Conservation (phyloP, 192 early-diverging fungal species). For the Oehlia diaphana region DNA sequence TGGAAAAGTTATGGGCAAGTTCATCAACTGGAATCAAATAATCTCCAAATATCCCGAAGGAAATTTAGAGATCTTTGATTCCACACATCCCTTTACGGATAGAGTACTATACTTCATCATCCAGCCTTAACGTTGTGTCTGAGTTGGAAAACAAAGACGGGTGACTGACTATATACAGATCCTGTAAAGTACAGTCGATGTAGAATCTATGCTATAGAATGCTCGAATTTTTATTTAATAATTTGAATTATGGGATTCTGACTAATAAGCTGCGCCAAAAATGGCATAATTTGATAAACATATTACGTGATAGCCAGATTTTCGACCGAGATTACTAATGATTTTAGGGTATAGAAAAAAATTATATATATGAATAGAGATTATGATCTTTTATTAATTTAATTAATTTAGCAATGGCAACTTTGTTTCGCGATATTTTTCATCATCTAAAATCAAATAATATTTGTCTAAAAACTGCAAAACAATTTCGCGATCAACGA, state of each 20-base stretch:
- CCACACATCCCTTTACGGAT: slow-evolving; percentile 34
- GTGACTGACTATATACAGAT: slow-evolving; percentile 40
- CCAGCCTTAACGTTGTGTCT: slow-evolving; percentile 36
- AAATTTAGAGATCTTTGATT: not conserved
- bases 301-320: not conserved
- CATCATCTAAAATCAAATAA: not conserved
- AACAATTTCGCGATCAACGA: not conserved
- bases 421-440: not conserved
- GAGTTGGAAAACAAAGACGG: slow-evolving; percentile 35
- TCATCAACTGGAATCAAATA: slow-evolving; percentile 31
- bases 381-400: too few relatives aligned
- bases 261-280: not conserved
- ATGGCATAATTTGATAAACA: not conserved
- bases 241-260: not conserved
- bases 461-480: not conserved
- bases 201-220: not conserved
- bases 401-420: not conserved
- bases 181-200: slow-evolving; percentile 41
- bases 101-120: slow-evolving; percentile 30
- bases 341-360: not conserved
- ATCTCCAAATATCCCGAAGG: not conserved
- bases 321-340: not conserved
- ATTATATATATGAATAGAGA: not conserved
- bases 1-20: slow-evolving; percentile 24
- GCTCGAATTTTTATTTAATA: not conserved